phyloP scores from a whole-genome alignment of 2,329 filamentous ascomycete genomes.

The Pseudocercospora ulei region DNA sequence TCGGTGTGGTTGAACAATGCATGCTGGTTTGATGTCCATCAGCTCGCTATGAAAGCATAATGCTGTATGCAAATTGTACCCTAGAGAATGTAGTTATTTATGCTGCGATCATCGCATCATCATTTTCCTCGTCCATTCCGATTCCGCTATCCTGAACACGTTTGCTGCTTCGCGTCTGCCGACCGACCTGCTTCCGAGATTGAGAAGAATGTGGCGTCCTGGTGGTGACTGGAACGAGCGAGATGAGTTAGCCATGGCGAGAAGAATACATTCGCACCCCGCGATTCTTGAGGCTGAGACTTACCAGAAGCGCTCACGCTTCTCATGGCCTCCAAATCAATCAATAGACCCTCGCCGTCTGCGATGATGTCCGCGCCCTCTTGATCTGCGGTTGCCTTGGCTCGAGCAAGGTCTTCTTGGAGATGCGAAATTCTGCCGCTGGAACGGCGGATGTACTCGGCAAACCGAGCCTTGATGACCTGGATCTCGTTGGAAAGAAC shows the following conservation, averaged over 20 bases:
- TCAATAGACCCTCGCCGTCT: constrained; percentile 21
- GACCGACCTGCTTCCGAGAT: background rate
- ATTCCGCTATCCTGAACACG: constrained; percentile 27
- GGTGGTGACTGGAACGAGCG: constrained; percentile 10
- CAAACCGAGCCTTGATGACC: constrained; percentile 26
- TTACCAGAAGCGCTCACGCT: constrained; percentile 18
- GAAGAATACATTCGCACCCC: background rate
- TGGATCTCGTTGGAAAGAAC: constrained; percentile 28
- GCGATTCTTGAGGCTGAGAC: background rate
- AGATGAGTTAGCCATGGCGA: background rate
- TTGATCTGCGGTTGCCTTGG: constrained; percentile 23
- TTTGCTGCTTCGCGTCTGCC: constrained; percentile 18
- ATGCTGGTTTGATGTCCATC: too few species aligned
- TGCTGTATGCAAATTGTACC: too few species aligned
- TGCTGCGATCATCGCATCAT: constrained; percentile 13
- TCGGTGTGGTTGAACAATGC: too few species aligned
- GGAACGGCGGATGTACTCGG: constrained; percentile 33
- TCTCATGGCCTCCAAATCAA: constrained; percentile 27
- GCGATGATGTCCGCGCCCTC: constrained; percentile 23
- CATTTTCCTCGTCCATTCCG: constrained; percentile 21
- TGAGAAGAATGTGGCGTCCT: constrained; percentile 3
- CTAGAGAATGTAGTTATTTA: too few species aligned
- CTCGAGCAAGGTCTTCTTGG: constrained; percentile 27
- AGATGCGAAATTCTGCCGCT: constrained; percentile 32
- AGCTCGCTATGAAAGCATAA: too few species aligned